Base-by-base conservation (phyloP, 176 grass and related monocot species). In the Carex littledalei region DNA sequence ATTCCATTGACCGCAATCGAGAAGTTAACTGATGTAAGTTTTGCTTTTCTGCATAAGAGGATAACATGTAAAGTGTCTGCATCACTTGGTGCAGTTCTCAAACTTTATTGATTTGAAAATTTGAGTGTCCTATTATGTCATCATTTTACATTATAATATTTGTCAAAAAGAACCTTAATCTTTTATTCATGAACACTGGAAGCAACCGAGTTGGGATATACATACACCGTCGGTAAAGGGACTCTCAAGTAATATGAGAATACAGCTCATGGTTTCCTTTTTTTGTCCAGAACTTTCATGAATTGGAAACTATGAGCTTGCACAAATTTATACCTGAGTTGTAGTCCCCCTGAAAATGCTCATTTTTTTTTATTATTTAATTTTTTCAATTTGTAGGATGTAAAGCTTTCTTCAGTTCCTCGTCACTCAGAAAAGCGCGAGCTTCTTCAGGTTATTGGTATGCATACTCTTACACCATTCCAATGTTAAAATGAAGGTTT, bases 371-470 rank as follows among this genome's bases (percentile, higher is more conserved):
- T 60, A 29, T 82, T 32, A 85, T 29, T 82, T 65, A 60, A 79
- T 31, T 12, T 41, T 62, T 85, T 83, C 1, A 16, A 84, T 20
- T 88, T 86, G 73, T 75, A 98, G 95, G 91, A 87, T 79, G 89
- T 95, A 75, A 95, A 95, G 78, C 86, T 95, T 86, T 83, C 92
- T 89, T 90, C 87, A 50, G 21, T 90, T 55, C 89, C 93, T 29
- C 88, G 74, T 22, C 87, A 93, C 20, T 85, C 90, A 80, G 93
- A 90, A 88, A 98, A 90, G 66, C 82, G 88, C 3, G 93, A 94
- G 65, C 89, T 98, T 89, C 91, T 98, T 89, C 93, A 98, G 86
- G 85, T 98, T 78, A 73, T 92, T 81, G 93, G 95, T 95, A 89
- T 75, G 45, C 45, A 18, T 62, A 17, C 78, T 39, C 24, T 79